Percentiles rank a stretch among this genome's conserved stretches.
Evolutionary conservation across 495 filamentous ascomycete genomes (phyloP).

Genomic region (Poronia punctata): DNA sequence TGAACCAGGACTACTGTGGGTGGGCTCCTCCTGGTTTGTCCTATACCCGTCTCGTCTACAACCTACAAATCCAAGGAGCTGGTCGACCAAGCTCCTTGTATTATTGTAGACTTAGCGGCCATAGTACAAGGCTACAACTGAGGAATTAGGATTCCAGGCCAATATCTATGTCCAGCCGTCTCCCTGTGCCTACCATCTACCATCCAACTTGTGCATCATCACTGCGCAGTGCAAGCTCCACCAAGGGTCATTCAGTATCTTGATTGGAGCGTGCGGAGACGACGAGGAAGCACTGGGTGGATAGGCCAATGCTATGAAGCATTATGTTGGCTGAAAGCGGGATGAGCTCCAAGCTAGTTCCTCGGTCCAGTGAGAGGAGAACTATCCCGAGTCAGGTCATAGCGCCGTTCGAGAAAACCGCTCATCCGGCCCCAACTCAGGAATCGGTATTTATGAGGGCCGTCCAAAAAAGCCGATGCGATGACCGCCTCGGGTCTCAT

Average conservation of each 20-base stretch:
- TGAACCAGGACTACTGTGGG: too few species aligned
- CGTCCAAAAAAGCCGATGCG: not conserved
- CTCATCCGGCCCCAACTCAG: not conserved
- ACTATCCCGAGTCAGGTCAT: conserved; percentile 1
- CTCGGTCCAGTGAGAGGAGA: conserved; percentile 1
- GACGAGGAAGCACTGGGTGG: conserved; percentile 3
- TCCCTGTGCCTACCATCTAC: not conserved
- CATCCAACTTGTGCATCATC: not conserved
- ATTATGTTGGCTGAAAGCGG: conserved; percentile 1
- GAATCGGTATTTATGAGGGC: not conserved
- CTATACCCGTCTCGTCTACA: too few species aligned
- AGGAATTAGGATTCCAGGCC: too few species aligned
- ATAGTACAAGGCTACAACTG: too few species aligned
- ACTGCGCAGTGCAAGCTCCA: conserved; percentile 1
- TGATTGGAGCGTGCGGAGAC: conserved; percentile 1
- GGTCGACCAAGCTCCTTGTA: too few species aligned
- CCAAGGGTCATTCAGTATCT: not conserved
- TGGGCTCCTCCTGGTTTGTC: too few species aligned
- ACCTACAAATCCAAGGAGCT: too few species aligned
- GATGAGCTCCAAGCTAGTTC: not conserved
- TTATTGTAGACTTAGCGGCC: too few species aligned
- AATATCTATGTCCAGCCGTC: not conserved
- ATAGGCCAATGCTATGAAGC: conserved; percentile 2
- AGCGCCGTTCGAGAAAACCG: conserved; percentile 1
- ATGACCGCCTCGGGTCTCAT: too few species aligned